Base-by-base conservation (phyloP, 306 rosid genomes). In the Vigna hirtella region DNA sequence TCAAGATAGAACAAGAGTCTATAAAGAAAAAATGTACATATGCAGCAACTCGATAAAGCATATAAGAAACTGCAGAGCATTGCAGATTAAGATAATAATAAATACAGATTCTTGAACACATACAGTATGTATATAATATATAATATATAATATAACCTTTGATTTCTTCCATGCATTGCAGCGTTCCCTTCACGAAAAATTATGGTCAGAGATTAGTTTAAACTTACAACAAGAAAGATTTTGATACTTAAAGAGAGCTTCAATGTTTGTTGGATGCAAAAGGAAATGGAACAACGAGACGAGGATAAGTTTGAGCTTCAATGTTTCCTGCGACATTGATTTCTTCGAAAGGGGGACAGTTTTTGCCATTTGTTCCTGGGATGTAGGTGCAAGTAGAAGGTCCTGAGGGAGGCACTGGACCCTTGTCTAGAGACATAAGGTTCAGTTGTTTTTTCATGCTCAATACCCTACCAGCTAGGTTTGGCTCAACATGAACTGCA, bases 321-420 rank as follows among this genome's bases (percentile, higher is more conserved):
- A 28, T n/a, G 9, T 50, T 12, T 75, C 80, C 72, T 18, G 86
- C 89, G 0, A 79, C 74, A 24, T 86, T 79, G 89, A 79, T 90
- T 78, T 77, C 87, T 4, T 85, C 62, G 15, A 81, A 79, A 1
- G 87, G 93, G 64, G 88, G 96, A 52, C 98, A 93, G 2, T 62
- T 51, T 4, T 79, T 65, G 24, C 96, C 97, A 5, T 89, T 90
- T 1, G 83, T 79, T 11, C 93, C 91, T 0, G 98, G 97, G 52
- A 89, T 87, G 84, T 38, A 91, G 6, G 98, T 93, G 86, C 98
- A 93, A 2, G 81, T 81, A 6, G 93, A 91, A 15, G 96, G 75
- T 6, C 84, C 90, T 4, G 92, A 82, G 5, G 97, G 85, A 57
- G 93, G 75, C 30, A 84, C 80, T 8, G 85, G 69, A 34, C 92